phyloP scores from a whole-genome alignment of 2,329 filamentous ascomycete species.

The Raffaelea deltoideospora region DNA sequence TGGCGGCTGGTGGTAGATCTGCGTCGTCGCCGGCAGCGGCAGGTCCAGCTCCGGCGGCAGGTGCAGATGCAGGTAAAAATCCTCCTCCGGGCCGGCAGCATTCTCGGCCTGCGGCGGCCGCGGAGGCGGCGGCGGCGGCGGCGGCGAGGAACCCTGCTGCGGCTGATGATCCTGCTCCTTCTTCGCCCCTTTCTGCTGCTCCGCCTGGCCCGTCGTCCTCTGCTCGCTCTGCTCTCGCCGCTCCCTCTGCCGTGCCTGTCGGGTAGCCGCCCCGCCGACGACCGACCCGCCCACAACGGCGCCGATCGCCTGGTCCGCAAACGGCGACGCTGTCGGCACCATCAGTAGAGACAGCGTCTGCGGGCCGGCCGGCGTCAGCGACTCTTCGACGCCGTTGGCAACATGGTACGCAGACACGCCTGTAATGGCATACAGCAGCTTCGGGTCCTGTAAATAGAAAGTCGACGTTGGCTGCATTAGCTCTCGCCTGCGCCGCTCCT shows the following conservation, averaged over 20 bases:
- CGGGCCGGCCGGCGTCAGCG: conserved; percentile 69
- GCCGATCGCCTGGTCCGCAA: conserved; percentile 37
- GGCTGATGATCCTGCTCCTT: too few species aligned
- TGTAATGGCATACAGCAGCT: conserved; percentile 55
- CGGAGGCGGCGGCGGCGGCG: too few species aligned
- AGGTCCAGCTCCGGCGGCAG: conserved; percentile 89
- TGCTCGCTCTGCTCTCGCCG: too few species aligned
- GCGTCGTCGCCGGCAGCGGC: conserved; percentile 83
- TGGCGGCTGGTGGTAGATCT: conserved; percentile 93
- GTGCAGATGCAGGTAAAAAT: conserved; percentile 94
- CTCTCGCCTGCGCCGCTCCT: too few species aligned
- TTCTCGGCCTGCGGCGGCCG: not conserved
- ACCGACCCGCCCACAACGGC: conserved; percentile 28
- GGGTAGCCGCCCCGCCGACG: too few species aligned
- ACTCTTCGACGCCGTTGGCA: conserved; percentile 69
- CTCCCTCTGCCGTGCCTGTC: conserved; percentile 10
- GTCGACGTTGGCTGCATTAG: too few species aligned
- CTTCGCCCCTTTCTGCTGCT: too few species aligned
- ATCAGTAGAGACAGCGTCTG: conserved; percentile 89
- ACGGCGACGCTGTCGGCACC: conserved; percentile 78
- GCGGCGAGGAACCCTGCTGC: too few species aligned
- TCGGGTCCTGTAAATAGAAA: conserved; percentile 49
- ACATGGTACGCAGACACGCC: conserved; percentile 88
- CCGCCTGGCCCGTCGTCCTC: too few species aligned
- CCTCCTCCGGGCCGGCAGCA: conserved; percentile 51